Conservation (phyloP, 306 rosid genomes). For the Crataegus laevigata region DNA sequence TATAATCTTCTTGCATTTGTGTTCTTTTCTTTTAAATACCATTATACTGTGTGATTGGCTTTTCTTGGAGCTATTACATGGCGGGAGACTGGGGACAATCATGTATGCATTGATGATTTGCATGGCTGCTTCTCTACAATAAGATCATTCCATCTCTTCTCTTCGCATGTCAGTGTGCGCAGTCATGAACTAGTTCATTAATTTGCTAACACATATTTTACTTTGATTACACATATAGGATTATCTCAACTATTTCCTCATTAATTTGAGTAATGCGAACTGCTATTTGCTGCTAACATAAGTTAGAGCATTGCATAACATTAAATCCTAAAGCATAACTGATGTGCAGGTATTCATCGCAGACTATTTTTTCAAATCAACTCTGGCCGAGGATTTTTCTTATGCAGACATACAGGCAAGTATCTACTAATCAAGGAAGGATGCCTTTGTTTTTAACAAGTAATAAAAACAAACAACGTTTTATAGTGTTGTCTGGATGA, state of each 20-base stretch:
- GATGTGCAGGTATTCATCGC: slow-evolving; percentile 59
- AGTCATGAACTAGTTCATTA: neutral
- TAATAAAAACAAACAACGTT: neutral
- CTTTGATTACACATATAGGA: neutral
- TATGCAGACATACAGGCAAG: slow-evolving; percentile 71
- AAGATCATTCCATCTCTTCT: neutral
- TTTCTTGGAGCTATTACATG: neutral
- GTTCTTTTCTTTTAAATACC: neutral
- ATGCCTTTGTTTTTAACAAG: neutral
- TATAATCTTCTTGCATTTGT: slow-evolving; percentile 12
- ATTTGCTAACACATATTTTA: neutral
- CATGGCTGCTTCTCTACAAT: neutral
- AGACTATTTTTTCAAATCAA: slow-evolving; percentile 83
- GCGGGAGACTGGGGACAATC: neutral
- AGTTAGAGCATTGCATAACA: neutral
- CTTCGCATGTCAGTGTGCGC: too few species aligned
- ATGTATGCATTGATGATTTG: neutral
- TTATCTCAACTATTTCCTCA: neutral
- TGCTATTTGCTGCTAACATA: slow-evolving; percentile 1
- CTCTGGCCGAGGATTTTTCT: slow-evolving; percentile 66
- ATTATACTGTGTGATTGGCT: neutral
- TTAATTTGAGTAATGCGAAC: neutral
- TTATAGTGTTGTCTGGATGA: neutral
- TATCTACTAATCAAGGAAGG: neutral
- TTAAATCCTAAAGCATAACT: slow-evolving; percentile 15